Percentiles rank a stretch among this genome's conserved stretches.
phyloP scores from a whole-genome alignment of 768 basidiomycete genomes.

The Rhodotorula diobovata region DNA sequence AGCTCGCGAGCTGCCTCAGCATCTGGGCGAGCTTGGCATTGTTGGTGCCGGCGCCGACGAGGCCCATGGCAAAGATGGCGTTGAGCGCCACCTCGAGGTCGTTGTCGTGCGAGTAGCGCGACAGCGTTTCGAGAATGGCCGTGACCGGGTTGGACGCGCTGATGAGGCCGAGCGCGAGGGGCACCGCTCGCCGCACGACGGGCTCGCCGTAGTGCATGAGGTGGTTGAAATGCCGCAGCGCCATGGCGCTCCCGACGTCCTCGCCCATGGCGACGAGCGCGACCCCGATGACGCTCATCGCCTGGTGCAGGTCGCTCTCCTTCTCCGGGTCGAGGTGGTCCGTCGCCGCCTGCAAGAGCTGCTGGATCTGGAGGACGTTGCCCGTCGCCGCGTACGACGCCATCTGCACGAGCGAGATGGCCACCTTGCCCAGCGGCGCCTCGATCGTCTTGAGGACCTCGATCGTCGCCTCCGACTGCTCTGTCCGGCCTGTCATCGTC shows the following conservation, averaged over 20 bases:
- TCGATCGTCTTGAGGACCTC: constrained; percentile 89
- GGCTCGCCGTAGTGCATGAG: constrained; percentile 98
- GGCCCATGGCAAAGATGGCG: constrained; percentile 97
- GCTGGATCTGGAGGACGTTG: constrained; percentile 87
- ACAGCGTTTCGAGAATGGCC: constrained; percentile 89
- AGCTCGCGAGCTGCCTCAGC: constrained; percentile 93
- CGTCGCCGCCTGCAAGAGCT: constrained; percentile 85
- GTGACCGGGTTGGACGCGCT: constrained; percentile 94
- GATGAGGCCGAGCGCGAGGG: constrained; percentile 89
- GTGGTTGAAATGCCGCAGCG: constrained; percentile 94
- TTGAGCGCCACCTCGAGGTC: constrained; percentile 95
- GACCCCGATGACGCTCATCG: constrained; percentile 88
- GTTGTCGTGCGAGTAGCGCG: constrained; percentile 97
- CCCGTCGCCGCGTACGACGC: constrained; percentile 93
- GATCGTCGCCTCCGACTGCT: constrained; percentile 85
- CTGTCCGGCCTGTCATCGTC: constrained; percentile 68
- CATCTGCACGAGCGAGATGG: constrained; percentile 84
- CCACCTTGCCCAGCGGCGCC: constrained; percentile 83
- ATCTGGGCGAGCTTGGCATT: constrained; percentile 96
- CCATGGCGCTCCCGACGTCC: constrained; percentile 96
- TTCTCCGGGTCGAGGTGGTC: constrained; percentile 69
- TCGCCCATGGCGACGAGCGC: constrained; percentile 96
- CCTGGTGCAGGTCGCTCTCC: constrained; percentile 68
- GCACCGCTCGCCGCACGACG: constrained; percentile 81
- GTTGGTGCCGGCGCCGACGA: constrained; percentile 97